These are phyloP conservation scores for Arctostaphylos glauca DNA, from an alignment of 148 eudicot species.

Conservation along the genomic window DNA sequence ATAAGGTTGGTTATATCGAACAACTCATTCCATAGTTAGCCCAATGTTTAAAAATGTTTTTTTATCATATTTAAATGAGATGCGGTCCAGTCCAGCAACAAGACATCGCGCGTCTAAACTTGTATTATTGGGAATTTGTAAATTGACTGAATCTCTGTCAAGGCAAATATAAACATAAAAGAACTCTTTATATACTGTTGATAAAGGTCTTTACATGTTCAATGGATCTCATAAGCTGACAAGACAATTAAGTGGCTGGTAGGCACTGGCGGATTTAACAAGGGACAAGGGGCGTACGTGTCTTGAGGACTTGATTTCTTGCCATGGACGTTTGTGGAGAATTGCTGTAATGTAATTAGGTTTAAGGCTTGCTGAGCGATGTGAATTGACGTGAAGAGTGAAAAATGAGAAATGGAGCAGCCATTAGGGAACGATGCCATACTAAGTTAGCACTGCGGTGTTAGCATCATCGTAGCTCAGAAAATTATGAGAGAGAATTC, in stretches of 20 bases:
- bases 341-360: not conserved
- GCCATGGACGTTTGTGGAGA: not conserved
- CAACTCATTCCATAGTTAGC: not conserved
- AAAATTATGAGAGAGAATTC: not conserved
- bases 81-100: not conserved
- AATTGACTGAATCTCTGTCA: not conserved
- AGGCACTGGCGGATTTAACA: not conserved
- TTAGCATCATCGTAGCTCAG: not conserved
- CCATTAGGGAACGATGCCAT: not conserved
- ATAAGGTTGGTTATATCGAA: constrained; percentile 50
- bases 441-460: not conserved
- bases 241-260: not conserved
- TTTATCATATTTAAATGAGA: not conserved
- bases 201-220: not conserved
- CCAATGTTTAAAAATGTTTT: not conserved
- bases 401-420: not conserved
- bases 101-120: not conserved
- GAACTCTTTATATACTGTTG: not conserved
- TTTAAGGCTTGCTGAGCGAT: not conserved
- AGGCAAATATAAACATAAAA: not conserved
- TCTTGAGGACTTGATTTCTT: not conserved
- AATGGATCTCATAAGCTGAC: not conserved
- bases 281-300: not conserved
- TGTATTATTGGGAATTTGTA: not conserved
- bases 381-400: not conserved